phyloP scores from a whole-genome alignment of 2,329 filamentous ascomycete genomes.

The Alternaria solani region DNA sequence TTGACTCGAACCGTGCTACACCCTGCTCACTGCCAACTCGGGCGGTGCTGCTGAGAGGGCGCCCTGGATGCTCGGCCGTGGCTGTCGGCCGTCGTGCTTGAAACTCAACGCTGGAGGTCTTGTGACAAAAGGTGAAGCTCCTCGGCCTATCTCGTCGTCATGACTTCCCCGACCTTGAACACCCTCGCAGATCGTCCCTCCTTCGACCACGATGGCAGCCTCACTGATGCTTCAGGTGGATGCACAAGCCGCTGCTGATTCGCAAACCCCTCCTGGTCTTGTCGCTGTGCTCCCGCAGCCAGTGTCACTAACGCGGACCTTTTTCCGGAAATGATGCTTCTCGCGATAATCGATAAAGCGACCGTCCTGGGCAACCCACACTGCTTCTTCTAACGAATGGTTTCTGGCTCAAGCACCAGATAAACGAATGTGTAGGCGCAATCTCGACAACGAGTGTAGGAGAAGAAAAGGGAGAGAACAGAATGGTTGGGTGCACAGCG shows the following conservation, averaged over 20 bases:
- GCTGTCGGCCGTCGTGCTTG: not conserved
- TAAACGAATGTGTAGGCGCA: conserved; percentile 24
- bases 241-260: conserved; percentile 4
- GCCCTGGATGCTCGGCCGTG: not conserved
- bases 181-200: conserved; percentile 4
- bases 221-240: not conserved
- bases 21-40: conserved; percentile 8
- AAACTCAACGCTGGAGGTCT: not conserved
- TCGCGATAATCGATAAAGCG: conserved; percentile 15
- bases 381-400: conserved; percentile 6
- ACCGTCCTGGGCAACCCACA: conserved; percentile 6
- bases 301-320: conserved; percentile 23
- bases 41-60: not conserved
- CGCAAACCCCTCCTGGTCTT: conserved; percentile 19
- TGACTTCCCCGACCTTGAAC: conserved; percentile 9
- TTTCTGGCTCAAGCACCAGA: conserved; percentile 1
- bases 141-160: conserved; percentile 9
- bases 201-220: conserved; percentile 4
- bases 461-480: conserved; percentile 24
- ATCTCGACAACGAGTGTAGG: conserved; percentile 35
- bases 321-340: conserved; percentile 18
- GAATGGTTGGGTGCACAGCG: conserved; percentile 25
- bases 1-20: conserved; percentile 10
- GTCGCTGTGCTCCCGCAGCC: conserved; percentile 20
- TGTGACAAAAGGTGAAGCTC: not conserved